phyloP scores from a whole-genome alignment of 1,284 basidiomycete genomes.

The Pulveroboletus ridleyi region DNA sequence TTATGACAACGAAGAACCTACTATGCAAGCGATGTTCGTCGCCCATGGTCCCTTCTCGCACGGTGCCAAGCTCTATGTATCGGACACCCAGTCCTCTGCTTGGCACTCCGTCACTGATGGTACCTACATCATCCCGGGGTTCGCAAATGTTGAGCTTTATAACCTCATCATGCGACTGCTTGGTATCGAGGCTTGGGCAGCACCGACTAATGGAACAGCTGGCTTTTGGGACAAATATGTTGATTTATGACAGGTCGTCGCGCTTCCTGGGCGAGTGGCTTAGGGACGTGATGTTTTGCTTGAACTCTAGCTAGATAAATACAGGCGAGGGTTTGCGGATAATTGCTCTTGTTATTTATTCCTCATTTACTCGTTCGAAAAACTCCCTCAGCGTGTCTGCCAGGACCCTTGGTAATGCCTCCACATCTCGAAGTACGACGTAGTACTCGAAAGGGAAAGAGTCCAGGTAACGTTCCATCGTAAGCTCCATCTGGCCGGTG shows the following conservation, averaged over 20 bases:
- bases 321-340: conserved; percentile 4
- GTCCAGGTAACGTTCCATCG: conserved; percentile 92
- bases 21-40: conserved; percentile 92
- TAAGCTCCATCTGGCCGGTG: conserved; percentile 89
- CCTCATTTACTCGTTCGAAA: conserved; percentile 79
- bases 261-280: neutral
- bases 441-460: conserved; percentile 99
- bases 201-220: conserved; percentile 76
- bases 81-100: conserved; percentile 46
- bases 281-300: conserved; percentile 14
- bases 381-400: conserved; percentile 94
- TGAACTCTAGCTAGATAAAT: conserved; percentile 1
- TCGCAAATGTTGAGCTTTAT: conserved; percentile 87
- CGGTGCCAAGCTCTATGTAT: conserved; percentile 55
- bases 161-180: conserved; percentile 81
- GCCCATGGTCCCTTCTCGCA: conserved; percentile 87
- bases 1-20: conserved; percentile 77
- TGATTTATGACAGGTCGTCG: conserved; percentile 20
- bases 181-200: conserved; percentile 63
- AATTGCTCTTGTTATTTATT: conserved; percentile 21
- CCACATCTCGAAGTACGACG: conserved; percentile 90
- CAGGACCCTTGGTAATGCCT: conserved; percentile 92
- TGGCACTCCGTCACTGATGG: conserved; percentile 72
- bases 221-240: conserved; percentile 86
- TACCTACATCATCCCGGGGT: conserved; percentile 79